Conservation (phyloP, 2,329 filamentous ascomycete genomes). For the Colletotrichum godetiae region DNA sequence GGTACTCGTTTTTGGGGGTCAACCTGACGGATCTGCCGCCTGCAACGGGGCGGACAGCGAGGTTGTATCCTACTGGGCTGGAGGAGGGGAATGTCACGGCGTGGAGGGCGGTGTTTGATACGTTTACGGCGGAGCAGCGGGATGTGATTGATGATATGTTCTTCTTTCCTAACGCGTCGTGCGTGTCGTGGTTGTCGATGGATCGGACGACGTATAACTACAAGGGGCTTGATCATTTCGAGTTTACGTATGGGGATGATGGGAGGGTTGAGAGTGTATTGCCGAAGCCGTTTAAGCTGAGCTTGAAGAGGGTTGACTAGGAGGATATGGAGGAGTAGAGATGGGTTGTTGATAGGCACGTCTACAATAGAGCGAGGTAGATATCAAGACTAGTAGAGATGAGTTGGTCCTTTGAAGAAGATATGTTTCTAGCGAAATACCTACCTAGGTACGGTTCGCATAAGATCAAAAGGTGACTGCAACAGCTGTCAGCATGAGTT, state of each 20-base stretch:
- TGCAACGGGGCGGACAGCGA: conserved; percentile 34
- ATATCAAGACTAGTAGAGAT: too few relatives aligned
- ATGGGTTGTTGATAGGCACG: background rate
- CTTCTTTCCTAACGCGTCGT: conserved; percentile 44
- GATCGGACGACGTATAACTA: conserved; percentile 48
- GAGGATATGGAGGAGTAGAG: background rate
- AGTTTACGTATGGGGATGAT: conserved; percentile 39
- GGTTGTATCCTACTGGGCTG: conserved; percentile 34
- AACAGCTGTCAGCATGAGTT: too few relatives aligned
- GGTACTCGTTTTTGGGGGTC: conserved; percentile 36
- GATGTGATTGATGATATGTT: conserved; percentile 39
- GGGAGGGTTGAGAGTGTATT: conserved; percentile 18
- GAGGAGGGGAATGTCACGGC: conserved; percentile 35
- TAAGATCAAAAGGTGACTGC: too few relatives aligned
- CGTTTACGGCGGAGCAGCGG: conserved; percentile 30
- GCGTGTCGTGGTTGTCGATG: conserved; percentile 45
- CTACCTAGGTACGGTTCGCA: too few relatives aligned
- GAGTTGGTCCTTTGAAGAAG: too few relatives aligned
- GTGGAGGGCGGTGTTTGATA: conserved; percentile 48
- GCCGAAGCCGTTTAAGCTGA: conserved; percentile 23
- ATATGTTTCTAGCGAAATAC: too few relatives aligned
- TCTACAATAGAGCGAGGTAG: background rate
- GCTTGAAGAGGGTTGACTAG: conserved; percentile 5
- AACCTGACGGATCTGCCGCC: conserved; percentile 10
- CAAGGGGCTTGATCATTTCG: conserved; percentile 40